Evolutionary conservation across 2,329 filamentous ascomycete genomes (phyloP), one percentile per base, ranked within the genome.

Genomic region (Colletotrichum higginsianum): DNA sequence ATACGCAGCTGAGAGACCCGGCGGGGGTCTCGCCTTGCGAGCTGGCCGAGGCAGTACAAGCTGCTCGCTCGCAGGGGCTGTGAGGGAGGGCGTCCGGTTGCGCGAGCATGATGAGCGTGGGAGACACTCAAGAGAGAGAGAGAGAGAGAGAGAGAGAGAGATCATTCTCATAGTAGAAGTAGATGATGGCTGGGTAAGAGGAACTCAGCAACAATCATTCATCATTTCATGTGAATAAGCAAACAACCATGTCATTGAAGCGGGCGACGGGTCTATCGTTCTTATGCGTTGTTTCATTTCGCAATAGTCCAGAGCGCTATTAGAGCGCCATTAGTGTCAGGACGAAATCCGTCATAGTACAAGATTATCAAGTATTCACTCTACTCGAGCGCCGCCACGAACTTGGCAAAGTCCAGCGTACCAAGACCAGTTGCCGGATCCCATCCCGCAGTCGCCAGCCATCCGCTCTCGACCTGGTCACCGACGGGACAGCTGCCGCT

Each of bases 1-100:
- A 62, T 53, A 76, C 69, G 1, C 75, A 77, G 53, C 11, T 65
- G 6, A 74, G 75, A n/a, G 78, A 79, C 35, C 71, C 75, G 1
- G 74, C 73, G 1, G 75, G 73, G 2, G 47, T 61, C 7, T 77
- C 76, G 18, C 67, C 77, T 4, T 44, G 62, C 2, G 42, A 61
- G 11, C 57, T 80, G 12, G 78, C 71, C 3, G 38, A 38, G 4
- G 74, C 61, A n/a, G 76, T 78, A 16, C 66, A 77, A 42, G 42
- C 56, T 18, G 63, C 73, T 8, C 73, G 74, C n/a, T 42, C 38
- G 23, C 53, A 13, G 3, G 53, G 2, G n/a, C 1, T 42, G 35
- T 42, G 13, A 42, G 15, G 53, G 18, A 4, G 12, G 35, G 9
- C 2, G 30, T 35, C 6, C 16, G 46, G 7, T 13, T 61, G 8